Evolutionary conservation across 352 stramenopile species (phyloP).

Genomic region (Phytopythium cucurbitacearum): DNA sequence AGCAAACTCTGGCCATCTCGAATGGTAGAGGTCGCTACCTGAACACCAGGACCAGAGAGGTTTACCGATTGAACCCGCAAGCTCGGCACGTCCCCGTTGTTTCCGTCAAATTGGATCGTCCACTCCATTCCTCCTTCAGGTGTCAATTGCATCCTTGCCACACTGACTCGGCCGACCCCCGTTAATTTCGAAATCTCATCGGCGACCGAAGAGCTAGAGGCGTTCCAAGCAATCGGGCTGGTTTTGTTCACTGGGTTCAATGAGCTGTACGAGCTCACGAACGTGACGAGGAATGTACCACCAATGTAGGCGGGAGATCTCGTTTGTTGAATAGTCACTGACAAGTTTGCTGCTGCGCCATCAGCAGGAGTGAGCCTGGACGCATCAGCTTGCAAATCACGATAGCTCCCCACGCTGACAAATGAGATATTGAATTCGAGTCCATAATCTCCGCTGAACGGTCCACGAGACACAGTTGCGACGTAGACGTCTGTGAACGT

Average conservation of each 20-base stretch:
- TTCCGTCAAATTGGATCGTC: slow-evolving; percentile 57
- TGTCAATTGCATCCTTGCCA: slow-evolving; percentile 27
- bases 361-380: slow-evolving; percentile 9
- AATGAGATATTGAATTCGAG: slow-evolving; percentile 55
- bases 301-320: slow-evolving; percentile 37
- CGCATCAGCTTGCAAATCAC: slow-evolving; percentile 11
- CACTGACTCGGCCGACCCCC: slow-evolving; percentile 45
- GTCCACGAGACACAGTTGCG: slow-evolving; percentile 13
- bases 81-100: slow-evolving; percentile 46
- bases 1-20: slow-evolving; percentile 47
- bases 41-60: slow-evolving; percentile 40
- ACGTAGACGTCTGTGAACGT: slow-evolving; percentile 32
- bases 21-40: slow-evolving; percentile 26
- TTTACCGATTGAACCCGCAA: slow-evolving; percentile 40
- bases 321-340: slow-evolving; percentile 10
- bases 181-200: slow-evolving; percentile 35
- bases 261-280: slow-evolving; percentile 21
- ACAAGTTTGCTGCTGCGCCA: slow-evolving; percentile 9
- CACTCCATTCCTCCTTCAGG: slow-evolving; percentile 61
- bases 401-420: slow-evolving; percentile 40
- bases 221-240: slow-evolving; percentile 53
- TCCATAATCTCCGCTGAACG: slow-evolving; percentile 24
- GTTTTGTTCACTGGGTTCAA: slow-evolving; percentile 30
- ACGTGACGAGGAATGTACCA: slow-evolving; percentile 46
- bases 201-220: slow-evolving; percentile 18